Evolutionary conservation across 306 rosid species (phyloP).

Genomic region (Abrus precatorius): DNA sequence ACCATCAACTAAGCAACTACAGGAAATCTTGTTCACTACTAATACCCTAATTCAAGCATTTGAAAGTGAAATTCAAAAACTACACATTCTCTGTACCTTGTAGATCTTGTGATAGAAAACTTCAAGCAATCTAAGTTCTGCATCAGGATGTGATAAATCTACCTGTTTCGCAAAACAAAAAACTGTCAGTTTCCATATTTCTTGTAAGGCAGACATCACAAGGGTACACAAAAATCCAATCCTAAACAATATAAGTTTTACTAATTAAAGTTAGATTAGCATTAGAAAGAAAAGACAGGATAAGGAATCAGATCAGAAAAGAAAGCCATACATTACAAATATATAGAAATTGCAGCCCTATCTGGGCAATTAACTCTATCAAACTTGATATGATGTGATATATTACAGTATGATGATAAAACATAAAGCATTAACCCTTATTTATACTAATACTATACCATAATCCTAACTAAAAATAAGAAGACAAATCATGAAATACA

Average conservation of each 20-base stretch:
- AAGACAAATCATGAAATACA: neutral
- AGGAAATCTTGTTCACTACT: neutral
- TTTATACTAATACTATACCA: neutral
- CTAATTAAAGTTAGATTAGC: neutral
- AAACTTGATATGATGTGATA: too few relatives aligned
- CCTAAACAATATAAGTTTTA: conserved; percentile 2
- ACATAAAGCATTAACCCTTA: neutral
- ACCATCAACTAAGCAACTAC: conserved; percentile 11
- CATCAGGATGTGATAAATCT: conserved; percentile 84
- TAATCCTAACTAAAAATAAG: too few relatives aligned
- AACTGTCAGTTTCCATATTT: neutral
- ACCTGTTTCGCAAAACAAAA: conserved; percentile 65
- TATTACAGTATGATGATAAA: too few relatives aligned
- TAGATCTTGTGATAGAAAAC: conserved; percentile 96
- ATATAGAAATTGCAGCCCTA: neutral
- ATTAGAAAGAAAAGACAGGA: conserved; percentile 8
- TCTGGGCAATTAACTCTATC: too few relatives aligned
- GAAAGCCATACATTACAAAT: conserved; percentile 7
- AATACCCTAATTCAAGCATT: neutral
- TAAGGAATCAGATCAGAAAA: conserved; percentile 12
- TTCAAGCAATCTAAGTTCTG: conserved; percentile 89
- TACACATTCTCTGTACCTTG: conserved; percentile 62
- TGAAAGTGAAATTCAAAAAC: conserved; percentile 4
- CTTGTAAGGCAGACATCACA: neutral
- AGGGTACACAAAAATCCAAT: neutral